Evolutionary conservation across 768 basidiomycete species (phyloP).

Genomic region (Jaapia argillacea): DNA sequence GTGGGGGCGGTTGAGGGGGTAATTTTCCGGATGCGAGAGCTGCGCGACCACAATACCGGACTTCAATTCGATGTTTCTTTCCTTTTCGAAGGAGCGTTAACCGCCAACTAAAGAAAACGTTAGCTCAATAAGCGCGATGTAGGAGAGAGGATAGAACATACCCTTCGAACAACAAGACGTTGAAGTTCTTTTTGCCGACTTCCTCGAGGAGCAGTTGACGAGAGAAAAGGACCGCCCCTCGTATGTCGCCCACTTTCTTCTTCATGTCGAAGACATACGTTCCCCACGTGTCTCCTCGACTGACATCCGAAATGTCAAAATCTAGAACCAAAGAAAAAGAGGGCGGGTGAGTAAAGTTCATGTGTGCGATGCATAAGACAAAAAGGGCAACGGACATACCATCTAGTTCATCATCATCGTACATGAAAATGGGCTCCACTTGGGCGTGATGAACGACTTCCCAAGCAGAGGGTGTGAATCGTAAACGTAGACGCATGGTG

Average conservation of each 20-base stretch:
- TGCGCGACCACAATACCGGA: conserved; percentile 60
- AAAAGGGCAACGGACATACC: too few relatives aligned
- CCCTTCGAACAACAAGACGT: conserved; percentile 62
- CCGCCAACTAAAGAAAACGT: conserved; percentile 42
- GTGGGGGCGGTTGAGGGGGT: conserved; percentile 39
- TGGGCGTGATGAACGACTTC: neutral
- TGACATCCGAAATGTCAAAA: conserved; percentile 46
- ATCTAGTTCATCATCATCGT: neutral
- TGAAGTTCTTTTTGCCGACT: conserved; percentile 44
- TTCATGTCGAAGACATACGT: conserved; percentile 58
- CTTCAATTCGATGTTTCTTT: conserved; percentile 53
- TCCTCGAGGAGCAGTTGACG: conserved; percentile 53
- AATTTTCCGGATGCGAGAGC: conserved; percentile 44
- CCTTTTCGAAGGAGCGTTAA: conserved; percentile 55
- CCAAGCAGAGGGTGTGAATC: conserved; percentile 11
- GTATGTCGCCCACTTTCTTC: conserved; percentile 35
- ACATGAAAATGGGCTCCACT: neutral
- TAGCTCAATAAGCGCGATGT: conserved; percentile 4
- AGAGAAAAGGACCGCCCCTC: conserved; percentile 49
- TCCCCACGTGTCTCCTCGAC: conserved; percentile 40
- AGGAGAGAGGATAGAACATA: conserved; percentile 16
- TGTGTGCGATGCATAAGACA: too few relatives aligned
- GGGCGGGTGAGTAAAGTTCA: too few relatives aligned
- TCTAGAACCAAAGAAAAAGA: conserved; percentile 24
- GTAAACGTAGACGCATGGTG: conserved; percentile 8